Base-by-base conservation (phyloP, 306 rosid genomes). In the Dicorynia guianensis region DNA sequence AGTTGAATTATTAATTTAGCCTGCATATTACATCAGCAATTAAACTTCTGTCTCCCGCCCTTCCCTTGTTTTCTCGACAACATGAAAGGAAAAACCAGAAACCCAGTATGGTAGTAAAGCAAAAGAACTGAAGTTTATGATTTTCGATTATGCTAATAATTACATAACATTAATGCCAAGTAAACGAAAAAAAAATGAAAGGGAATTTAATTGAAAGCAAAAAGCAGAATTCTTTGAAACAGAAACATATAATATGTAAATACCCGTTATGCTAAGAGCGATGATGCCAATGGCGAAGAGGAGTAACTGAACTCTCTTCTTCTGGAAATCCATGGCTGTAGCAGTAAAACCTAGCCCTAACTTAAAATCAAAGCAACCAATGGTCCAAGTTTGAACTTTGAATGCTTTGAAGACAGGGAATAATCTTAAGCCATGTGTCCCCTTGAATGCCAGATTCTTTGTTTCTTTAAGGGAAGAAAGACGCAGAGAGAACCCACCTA, bases 231-330 rank as follows among this genome's bases (percentile, higher is more conserved):
- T 17, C 33, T 34, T 34, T 11, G 19, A 52, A n/a, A 54, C 43
- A 11, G 13, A 25, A 25, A 11, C 3, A 5, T 0, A 25, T 14
- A 14, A 64, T 1, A 15, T 63, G 46, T 2, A 9, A 36, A 75
- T 38, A 93, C 98, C 98, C 33, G 92, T 77, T 57, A 91, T 76
- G 78, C 96, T 82, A 60, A 93, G 98, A 79, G n/a, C 83, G 46
- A 88, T 9, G 79, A 89, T 48, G 59, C 83, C 87, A n/a, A 17
- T 82, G 3, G 85, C 25, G 47, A 84, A 42, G 5, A 83, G 8
- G 77, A 89, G 74, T 15, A 88, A 12, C 17, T 80, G 96, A 53
- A 85, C 20, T 65, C 88, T 84, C 50, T 69, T 87, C 63, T 77
- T 84, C 78, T 73, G 79, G 53, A 87, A 81, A 88, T 91, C 91